A percentile compares a stretch with the other conserved stretches of the same genome.
Conservation (phyloP, 2,329 filamentous ascomycete species). For the Aspergillus neoniger region DNA sequence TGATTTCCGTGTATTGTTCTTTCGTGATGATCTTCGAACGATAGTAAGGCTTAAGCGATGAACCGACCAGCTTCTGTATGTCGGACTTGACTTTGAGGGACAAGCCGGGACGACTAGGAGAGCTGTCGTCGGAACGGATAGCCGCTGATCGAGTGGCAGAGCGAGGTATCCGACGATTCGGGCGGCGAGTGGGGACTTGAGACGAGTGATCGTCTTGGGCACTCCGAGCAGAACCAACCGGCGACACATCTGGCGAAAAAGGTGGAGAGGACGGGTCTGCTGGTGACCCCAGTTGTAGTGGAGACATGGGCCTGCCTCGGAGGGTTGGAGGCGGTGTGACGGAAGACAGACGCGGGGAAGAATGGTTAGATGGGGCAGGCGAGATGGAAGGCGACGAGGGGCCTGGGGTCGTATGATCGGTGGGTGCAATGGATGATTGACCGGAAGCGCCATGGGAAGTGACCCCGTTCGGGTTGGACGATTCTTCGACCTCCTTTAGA, state of each 20-base stretch:
- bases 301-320: constrained; percentile 37
- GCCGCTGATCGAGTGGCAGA: constrained; percentile 22
- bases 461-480: constrained; percentile 34
- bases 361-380: constrained; percentile 42
- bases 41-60: constrained; percentile 80
- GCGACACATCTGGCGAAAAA: constrained; percentile 73
- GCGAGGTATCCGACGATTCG: constrained; percentile 30
- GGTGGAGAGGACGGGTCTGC: constrained; percentile 34
- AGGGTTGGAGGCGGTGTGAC: constrained; percentile 42
- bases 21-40: constrained; percentile 76
- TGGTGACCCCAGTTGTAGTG: constrained; percentile 37
- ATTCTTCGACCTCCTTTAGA: constrained; percentile 79
- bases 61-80: constrained; percentile 84
- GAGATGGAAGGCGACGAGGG: constrained; percentile 47
- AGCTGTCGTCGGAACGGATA: constrained; percentile 60
- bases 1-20: constrained; percentile 90
- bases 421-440: constrained; percentile 38
- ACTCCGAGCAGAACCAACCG: constrained; percentile 54
- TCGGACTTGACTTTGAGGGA: constrained; percentile 83
- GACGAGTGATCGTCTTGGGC: constrained; percentile 13
- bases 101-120: constrained; percentile 67
- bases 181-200: constrained; percentile 18
- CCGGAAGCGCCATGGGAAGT: constrained; percentile 35
- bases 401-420: constrained; percentile 41
- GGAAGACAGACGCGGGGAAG: constrained; percentile 42